Evolutionary conservation across 202 grass and related monocot genomes (phyloP).

Genomic region (Hordeum pubiflorum): DNA sequence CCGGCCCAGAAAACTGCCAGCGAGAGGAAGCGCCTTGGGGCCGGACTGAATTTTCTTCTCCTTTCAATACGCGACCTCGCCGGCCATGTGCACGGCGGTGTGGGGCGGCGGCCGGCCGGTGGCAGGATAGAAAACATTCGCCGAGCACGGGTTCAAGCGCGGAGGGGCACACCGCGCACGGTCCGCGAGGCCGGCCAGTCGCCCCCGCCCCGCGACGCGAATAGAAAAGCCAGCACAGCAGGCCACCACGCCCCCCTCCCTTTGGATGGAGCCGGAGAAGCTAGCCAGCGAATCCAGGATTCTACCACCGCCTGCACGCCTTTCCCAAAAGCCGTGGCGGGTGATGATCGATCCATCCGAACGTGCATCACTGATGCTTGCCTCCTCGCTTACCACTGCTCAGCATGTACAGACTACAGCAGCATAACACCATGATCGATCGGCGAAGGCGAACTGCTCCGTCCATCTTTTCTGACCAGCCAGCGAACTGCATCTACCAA

Average conservation of each 20-base stretch:
- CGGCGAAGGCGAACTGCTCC: background rate
- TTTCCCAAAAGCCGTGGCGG: slow-evolving; percentile 32
- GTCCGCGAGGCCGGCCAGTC: slow-evolving; percentile 14
- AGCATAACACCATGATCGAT: background rate
- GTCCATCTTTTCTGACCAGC: background rate
- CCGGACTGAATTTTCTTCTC: background rate
- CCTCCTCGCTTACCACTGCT: background rate
- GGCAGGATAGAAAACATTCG: background rate
- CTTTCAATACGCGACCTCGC: background rate
- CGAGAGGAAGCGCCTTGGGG: background rate
- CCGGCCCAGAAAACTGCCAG: background rate
- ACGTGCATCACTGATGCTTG: background rate
- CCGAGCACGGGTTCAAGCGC: background rate
- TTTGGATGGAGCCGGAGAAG: background rate
- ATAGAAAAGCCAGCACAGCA: background rate
- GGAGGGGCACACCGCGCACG: background rate
- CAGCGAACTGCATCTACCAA: background rate
- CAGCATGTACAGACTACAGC: background rate
- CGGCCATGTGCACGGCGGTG: background rate
- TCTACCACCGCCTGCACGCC: background rate
- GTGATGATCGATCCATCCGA: slow-evolving; percentile 15
- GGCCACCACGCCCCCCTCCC: background rate
- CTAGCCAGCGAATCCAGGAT: slow-evolving; percentile 16
- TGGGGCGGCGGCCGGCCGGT: slow-evolving; percentile 8
- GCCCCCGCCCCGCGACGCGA: background rate